Base-by-base conservation (phyloP, 148 eudicot species). In the Amaranthus palmeri region DNA sequence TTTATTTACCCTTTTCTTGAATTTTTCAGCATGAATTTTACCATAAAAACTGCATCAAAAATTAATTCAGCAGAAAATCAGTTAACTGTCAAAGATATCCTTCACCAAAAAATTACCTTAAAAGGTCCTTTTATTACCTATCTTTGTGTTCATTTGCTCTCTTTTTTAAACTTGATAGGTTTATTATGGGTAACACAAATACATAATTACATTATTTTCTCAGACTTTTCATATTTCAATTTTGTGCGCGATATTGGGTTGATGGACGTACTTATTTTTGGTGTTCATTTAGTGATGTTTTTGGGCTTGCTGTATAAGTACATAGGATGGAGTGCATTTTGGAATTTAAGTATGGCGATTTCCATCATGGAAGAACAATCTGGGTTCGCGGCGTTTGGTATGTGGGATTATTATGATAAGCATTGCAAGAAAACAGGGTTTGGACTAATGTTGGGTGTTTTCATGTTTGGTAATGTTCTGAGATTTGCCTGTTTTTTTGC, bases 331-430 rank as follows among this genome's bases (percentile, higher is more conserved):
- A 68, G 71, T 8, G 77, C 67, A 0, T 44, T 76, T 18, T 80
- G 83, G 77, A 76, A 67, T 73, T 60, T 76, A 73, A 56, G 73
- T 13, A 12, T 71, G 12, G 79, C 72, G 58, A 72, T 76, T 11
- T 76, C 83, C 2, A 17, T 80, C n/a, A 15, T 67, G 6, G 79
- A 61, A 68, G 79, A 75, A 48, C 57, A 68, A 49, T 57, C 68
- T 40, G 71, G 83, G 14, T 60, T 66, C 7, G 65, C 25, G 6
- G 83, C 83, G 4, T 68, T 80, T 0, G 72, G 51, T 3, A 8
- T 76, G 14, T 56, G 77, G 4, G 70, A 52, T 36, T 76, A 80
- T 44, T 63, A 65, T 15, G 66, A 80, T 12, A 68, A 70, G 49
- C 77, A 66, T 49, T 61, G 55, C 44, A 25, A 43, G 67, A 14